Percentiles rank a stretch among this genome's conserved stretches.
These are phyloP conservation scores for Metschnikowia anglica DNA, from an alignment of 805 yeast species.

Conservation along the genomic window DNA sequence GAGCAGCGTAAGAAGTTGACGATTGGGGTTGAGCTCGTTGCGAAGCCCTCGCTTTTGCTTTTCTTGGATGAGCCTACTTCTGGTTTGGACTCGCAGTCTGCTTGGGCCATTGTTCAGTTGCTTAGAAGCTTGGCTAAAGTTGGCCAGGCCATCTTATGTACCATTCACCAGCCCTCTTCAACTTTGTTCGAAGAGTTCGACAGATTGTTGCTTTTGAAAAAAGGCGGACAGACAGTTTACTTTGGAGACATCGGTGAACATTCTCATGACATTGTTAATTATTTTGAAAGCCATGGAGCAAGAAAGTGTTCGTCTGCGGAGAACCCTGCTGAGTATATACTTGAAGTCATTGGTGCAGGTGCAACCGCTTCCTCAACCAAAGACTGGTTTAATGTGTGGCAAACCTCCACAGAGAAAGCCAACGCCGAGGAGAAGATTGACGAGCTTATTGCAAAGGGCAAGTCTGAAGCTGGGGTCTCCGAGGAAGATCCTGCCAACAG, in stretches of 20 bases:
- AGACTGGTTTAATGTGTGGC: slow-evolving; percentile 20
- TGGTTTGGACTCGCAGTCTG: slow-evolving; percentile 43
- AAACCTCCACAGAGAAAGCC: slow-evolving; percentile 11
- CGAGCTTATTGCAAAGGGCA: slow-evolving; percentile 11
- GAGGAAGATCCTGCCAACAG: slow-evolving; percentile 2
- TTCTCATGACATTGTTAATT: slow-evolving; percentile 13
- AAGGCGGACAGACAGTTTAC: slow-evolving; percentile 22
- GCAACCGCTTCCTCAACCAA: slow-evolving; percentile 17
- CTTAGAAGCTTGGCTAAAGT: slow-evolving; percentile 49
- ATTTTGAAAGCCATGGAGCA: slow-evolving; percentile 18
- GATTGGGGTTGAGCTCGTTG: slow-evolving; percentile 55
- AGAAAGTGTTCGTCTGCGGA: slow-evolving; percentile 15
- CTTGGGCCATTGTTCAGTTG: slow-evolving; percentile 57
- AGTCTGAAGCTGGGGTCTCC: not conserved
- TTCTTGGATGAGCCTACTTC: slow-evolving; percentile 50
- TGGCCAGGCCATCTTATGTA: slow-evolving; percentile 59
- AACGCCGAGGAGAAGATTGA: slow-evolving; percentile 11
- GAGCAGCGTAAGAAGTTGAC: slow-evolving; percentile 55
- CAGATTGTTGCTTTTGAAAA: slow-evolving; percentile 53
- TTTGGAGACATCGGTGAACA: slow-evolving; percentile 20
- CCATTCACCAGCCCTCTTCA: slow-evolving; percentile 54
- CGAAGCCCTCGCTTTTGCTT: slow-evolving; percentile 51
- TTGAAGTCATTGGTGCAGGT: slow-evolving; percentile 22
- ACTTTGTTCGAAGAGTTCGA: slow-evolving; percentile 52
- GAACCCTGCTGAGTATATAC: slow-evolving; percentile 22